Percentiles rank a stretch among this genome's conserved stretches.
These are phyloP conservation scores for Penicillium silybi DNA, from an alignment of 495 filamentous ascomycete species.

Conservation along the genomic window DNA sequence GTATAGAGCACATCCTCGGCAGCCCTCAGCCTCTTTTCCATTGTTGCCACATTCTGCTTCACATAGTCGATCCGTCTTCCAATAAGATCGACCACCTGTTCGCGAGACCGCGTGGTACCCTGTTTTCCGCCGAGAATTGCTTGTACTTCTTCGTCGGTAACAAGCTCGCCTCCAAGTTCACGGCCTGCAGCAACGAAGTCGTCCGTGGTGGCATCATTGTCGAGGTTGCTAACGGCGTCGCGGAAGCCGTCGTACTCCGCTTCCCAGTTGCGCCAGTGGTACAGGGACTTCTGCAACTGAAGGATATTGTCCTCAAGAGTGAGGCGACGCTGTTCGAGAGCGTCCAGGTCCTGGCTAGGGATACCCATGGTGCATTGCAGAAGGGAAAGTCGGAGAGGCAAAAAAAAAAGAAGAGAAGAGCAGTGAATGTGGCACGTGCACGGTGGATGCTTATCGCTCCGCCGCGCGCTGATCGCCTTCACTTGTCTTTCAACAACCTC, in stretches of 20 bases:
- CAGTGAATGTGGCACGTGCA: constrained; percentile 19
- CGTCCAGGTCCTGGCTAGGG: constrained; percentile 29
- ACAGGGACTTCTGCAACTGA: constrained; percentile 70
- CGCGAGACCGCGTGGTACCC: constrained; percentile 39
- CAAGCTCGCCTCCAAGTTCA: constrained; percentile 48
- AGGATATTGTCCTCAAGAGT: constrained; percentile 71
- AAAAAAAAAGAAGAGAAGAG: constrained; percentile 13
- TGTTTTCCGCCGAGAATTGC: constrained; percentile 30
- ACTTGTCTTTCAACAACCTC: constrained; percentile 3
- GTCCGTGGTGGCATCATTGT: constrained; percentile 43
- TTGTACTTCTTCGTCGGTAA: constrained; percentile 53
- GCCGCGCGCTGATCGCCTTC: constrained; percentile 3
- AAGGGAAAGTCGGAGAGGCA: not conserved
- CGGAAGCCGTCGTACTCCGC: constrained; percentile 85
- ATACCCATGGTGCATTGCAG: constrained; percentile 30
- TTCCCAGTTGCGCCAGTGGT: constrained; percentile 86
- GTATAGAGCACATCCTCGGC: constrained; percentile 65
- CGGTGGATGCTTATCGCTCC: constrained; percentile 17
- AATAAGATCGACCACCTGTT: constrained; percentile 66
- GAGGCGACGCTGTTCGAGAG: constrained; percentile 69
- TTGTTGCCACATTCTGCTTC: constrained; percentile 62
- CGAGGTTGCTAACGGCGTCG: constrained; percentile 62
- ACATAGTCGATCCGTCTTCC: constrained; percentile 83
- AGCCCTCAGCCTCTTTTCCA: constrained; percentile 63
- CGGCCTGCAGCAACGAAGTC: constrained; percentile 50